Base-by-base conservation (phyloP, 225 moss, liverwort and hornwort species). In the Physcomitrellopsis africana region DNA sequence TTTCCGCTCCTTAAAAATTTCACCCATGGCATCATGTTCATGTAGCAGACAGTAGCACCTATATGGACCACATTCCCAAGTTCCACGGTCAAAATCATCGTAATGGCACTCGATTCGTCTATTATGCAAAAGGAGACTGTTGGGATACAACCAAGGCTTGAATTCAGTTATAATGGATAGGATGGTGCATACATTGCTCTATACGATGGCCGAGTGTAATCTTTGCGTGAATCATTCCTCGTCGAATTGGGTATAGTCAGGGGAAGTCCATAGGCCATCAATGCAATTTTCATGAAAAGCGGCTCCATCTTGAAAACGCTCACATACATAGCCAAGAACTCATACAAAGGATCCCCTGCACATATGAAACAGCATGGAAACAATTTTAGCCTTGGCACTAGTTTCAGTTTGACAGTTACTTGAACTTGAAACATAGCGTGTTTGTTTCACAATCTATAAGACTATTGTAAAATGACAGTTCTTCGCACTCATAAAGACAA, bases 1-100 rank as follows among this genome's bases (percentile, higher is more conserved):
- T 56, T 70, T 45, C 76, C 81, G 76, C 62, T 52, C 20, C 53
- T 73, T 81, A 53, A 85, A 83, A 49, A 90, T 76, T 29, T 54
- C 53, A 22, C 78, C 70, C 76, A 90, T 47, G 19, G 75, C 71
- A 70, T 90, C 75, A 48, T 80, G 70, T 24, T 87, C 87, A 78
- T 90, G 90, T 51, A 90, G 77, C 58, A 90, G 83, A 75, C 85
- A 87, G 49, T 90, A 87, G 60, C 90, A 90, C 90, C 87, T 90
- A 73, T 53, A 76, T 22, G 22, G 3, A 3, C 10, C 60, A 60
- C 14, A 32, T 5, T 49, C 15, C 10, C 8, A 60, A 60, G 29
- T 26, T 26, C 29, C 23, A 58, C 10, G 15, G 11, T 26, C 60
- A 60, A 7, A 60, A 26, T 26, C 24, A 26, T 60, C 11, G 29